These are phyloP conservation scores for Cetraspora pellucida DNA, from an alignment of 192 early-diverging fungal species.

Conservation along the genomic window DNA sequence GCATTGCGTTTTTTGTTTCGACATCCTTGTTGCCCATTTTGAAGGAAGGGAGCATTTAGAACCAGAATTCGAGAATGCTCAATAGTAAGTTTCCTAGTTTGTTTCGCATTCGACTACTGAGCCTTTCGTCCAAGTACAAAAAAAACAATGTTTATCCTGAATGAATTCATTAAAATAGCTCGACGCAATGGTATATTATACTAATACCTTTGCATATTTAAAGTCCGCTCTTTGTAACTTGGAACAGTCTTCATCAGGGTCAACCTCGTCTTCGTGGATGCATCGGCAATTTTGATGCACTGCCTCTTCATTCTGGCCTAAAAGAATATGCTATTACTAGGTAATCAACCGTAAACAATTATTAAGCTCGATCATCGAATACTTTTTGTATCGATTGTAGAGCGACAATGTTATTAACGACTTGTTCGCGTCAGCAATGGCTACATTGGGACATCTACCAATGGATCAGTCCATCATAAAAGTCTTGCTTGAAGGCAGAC, in stretches of 20 bases:
- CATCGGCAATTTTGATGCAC: constrained; percentile 86
- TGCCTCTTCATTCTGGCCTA: constrained; percentile 70
- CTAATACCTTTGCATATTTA: not conserved
- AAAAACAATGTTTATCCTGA: not conserved
- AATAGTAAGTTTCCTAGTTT: constrained; percentile 56
- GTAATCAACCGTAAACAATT: constrained; percentile 36
- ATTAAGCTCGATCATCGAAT: not conserved
- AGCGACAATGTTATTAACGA: not conserved
- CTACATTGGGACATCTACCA: too few species aligned
- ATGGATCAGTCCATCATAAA: too few species aligned
- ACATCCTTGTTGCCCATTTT: constrained; percentile 68
- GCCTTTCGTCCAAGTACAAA: not conserved
- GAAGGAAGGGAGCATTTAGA: constrained; percentile 41
- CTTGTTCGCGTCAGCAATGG: not conserved
- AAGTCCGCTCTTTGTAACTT: constrained; percentile 86
- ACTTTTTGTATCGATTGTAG: not conserved
- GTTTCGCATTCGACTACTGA: not conserved
- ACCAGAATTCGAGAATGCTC: constrained; percentile 58
- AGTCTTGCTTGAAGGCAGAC: too few species aligned
- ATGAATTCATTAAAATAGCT: not conserved
- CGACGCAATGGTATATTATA: not conserved
- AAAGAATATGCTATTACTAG: constrained; percentile 81
- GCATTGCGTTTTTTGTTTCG: constrained; percentile 84
- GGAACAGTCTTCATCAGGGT: constrained; percentile 57
- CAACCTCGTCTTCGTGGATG: constrained; percentile 78